Conservation (phyloP, 306 rosid species). For the Rubus parviflorus region DNA sequence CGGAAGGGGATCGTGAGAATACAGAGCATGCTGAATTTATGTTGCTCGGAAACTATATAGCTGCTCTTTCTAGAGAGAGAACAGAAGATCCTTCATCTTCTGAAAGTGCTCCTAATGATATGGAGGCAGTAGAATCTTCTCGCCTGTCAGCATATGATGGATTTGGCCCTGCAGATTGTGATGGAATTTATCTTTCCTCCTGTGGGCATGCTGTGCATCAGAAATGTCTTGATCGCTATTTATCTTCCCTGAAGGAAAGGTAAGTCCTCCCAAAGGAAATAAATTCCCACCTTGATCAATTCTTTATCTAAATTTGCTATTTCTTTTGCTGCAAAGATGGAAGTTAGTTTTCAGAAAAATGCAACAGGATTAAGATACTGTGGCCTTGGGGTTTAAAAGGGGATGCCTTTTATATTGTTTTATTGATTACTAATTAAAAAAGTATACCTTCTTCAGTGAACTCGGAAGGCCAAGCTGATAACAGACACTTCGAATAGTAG, state of each 20-base stretch:
- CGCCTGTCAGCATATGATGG: constrained; percentile 50
- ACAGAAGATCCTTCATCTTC: constrained; percentile 56
- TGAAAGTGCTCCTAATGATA: constrained; percentile 41
- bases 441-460: neutral
- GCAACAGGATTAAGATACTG: neutral
- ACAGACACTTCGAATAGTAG: neutral
- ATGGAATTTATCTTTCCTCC: constrained; percentile 89
- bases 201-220: constrained; percentile 99
- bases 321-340: neutral
- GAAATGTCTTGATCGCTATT: constrained; percentile 83
- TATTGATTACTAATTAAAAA: neutral
- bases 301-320: constrained; percentile 11
- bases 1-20: constrained; percentile 37
- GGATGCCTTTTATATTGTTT: neutral
- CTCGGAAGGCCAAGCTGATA: neutral
- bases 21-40: constrained; percentile 43
- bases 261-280: constrained; percentile 27
- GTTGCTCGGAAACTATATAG: constrained; percentile 69
- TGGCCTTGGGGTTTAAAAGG: neutral
- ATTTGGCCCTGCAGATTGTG: constrained; percentile 79
- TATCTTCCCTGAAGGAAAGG: constrained; percentile 91
- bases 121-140: constrained; percentile 47
- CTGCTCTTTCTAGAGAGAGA: constrained; percentile 57
- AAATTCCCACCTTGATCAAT: constrained; percentile 3
- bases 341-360: neutral